phyloP scores from a whole-genome alignment of 2,329 filamentous ascomycete species.

The Plectosphaerella sp. region DNA sequence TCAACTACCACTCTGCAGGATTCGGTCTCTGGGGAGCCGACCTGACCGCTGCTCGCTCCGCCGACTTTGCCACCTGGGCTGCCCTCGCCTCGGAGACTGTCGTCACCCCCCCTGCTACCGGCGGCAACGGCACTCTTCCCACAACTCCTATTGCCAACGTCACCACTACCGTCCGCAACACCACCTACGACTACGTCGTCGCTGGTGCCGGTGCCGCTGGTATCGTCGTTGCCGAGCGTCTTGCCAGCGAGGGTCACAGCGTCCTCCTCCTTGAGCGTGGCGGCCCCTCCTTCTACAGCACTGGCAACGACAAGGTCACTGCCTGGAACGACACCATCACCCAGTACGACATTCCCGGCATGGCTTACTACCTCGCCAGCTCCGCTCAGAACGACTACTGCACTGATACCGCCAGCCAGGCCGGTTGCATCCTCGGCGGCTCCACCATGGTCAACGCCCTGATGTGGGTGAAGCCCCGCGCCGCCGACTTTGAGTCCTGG shows the following conservation, averaged over 20 bases:
- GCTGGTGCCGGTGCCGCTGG: constrained; percentile 12
- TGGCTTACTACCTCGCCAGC: constrained; percentile 7
- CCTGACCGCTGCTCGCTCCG: constrained; percentile 12
- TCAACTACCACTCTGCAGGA: constrained; percentile 14
- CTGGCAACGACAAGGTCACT: constrained; percentile 12
- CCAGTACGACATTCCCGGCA: constrained; percentile 15
- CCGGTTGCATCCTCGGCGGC: constrained; percentile 26
- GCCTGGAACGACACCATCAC: constrained; percentile 20
- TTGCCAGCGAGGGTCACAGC: constrained; percentile 10
- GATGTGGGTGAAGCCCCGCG: constrained; percentile 16
- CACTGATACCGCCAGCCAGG: constrained; percentile 18
- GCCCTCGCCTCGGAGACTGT: constrained; percentile 17
- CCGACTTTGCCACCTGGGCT: constrained; percentile 14
- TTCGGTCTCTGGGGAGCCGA: constrained; percentile 16
- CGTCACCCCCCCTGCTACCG: neutral
- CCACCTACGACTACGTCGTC: constrained; percentile 13
- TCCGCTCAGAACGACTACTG: constrained; percentile 14
- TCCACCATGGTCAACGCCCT: constrained; percentile 20
- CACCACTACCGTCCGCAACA: constrained; percentile 8
- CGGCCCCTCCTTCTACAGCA: constrained; percentile 8
- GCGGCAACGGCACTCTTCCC: constrained; percentile 7
- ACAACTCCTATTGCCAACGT: neutral
- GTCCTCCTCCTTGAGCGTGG: constrained; percentile 22
- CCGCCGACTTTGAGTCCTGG: constrained; percentile 12
- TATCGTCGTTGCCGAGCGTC: constrained; percentile 9